These are phyloP conservation scores for Pharnaceum exiguum DNA, from an alignment of 148 eudicot genomes.

Conservation along the genomic window DNA sequence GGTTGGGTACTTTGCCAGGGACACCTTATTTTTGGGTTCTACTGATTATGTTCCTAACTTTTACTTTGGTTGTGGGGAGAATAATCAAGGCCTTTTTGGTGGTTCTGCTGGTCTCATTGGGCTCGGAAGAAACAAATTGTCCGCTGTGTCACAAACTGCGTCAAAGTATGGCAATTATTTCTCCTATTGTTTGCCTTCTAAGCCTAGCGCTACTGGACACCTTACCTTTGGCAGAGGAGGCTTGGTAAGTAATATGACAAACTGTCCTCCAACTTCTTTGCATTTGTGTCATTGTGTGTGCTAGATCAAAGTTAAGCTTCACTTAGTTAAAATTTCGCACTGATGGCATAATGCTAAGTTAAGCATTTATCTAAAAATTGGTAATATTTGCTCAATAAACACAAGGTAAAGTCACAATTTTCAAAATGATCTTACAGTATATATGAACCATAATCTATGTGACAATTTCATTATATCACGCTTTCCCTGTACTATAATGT, in stretches of 20 bases:
- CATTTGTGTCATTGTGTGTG: too few relatives aligned
- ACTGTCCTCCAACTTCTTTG: neutral
- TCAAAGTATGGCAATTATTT: slow-evolving; percentile 43
- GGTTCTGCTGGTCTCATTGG: slow-evolving; percentile 56
- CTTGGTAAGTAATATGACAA: slow-evolving; percentile 15
- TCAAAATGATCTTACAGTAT: too few relatives aligned
- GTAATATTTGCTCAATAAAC: too few relatives aligned
- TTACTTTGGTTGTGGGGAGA: slow-evolving; percentile 62
- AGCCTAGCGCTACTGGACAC: slow-evolving; percentile 37
- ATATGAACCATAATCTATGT: too few relatives aligned
- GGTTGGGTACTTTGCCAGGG: slow-evolving; percentile 47
- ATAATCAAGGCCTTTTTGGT: slow-evolving; percentile 63
- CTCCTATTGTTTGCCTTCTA: slow-evolving; percentile 69
- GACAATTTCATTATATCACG: too few relatives aligned
- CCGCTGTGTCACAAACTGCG: slow-evolving; percentile 51
- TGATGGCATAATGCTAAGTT: too few relatives aligned
- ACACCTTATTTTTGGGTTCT: slow-evolving; percentile 37
- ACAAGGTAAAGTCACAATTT: too few relatives aligned
- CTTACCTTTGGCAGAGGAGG: slow-evolving; percentile 47
- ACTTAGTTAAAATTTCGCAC: too few relatives aligned
- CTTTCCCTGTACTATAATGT: too few relatives aligned
- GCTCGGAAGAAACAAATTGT: slow-evolving; percentile 42
- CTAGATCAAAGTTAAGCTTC: too few relatives aligned
- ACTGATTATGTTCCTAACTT: slow-evolving; percentile 35
- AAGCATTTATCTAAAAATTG: too few relatives aligned